These are phyloP conservation scores for Sphaerostilbella broomeana DNA, from an alignment of 2,329 filamentous ascomycete genomes.

Conservation along the genomic window DNA sequence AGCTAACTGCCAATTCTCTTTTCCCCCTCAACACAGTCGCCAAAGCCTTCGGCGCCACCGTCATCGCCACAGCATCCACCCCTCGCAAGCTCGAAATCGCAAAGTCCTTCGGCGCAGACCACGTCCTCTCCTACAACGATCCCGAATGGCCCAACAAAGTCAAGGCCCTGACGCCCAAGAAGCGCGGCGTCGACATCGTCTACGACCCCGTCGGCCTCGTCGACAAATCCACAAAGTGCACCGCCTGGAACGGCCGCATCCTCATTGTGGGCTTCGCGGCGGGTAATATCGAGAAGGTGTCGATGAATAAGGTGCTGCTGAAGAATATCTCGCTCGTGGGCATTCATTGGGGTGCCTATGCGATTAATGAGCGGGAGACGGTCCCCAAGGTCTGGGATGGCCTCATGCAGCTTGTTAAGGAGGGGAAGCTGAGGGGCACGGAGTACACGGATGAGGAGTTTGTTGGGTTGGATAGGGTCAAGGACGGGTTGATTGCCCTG, in stretches of 20 bases:
- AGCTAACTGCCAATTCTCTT: too few relatives aligned
- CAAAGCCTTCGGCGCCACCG: slow-evolving; percentile 83
- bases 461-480: slow-evolving; percentile 72
- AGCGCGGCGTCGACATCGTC: slow-evolving; percentile 77
- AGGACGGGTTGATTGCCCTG: slow-evolving; percentile 67
- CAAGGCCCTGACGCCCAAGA: slow-evolving; percentile 68
- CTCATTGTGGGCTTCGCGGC: slow-evolving; percentile 81
- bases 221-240: slow-evolving; percentile 82
- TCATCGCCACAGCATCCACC: slow-evolving; percentile 87
- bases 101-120: slow-evolving; percentile 74
- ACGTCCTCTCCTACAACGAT: slow-evolving; percentile 69
- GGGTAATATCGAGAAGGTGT: slow-evolving; percentile 76
- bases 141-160: slow-evolving; percentile 60
- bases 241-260: slow-evolving; percentile 85
- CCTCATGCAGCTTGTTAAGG: slow-evolving; percentile 67
- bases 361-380: slow-evolving; percentile 62
- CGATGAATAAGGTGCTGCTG: slow-evolving; percentile 83
- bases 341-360: slow-evolving; percentile 86
- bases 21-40: too few relatives aligned
- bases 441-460: slow-evolving; percentile 78
- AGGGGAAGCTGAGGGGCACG: slow-evolving; percentile 75
- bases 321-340: slow-evolving; percentile 92
- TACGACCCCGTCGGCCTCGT: slow-evolving; percentile 92
- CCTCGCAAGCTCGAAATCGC: slow-evolving; percentile 75
- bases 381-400: slow-evolving; percentile 74